Evolutionary conservation across 805 yeast species (phyloP).

Genomic region (Crinitomyces ghanaensis): DNA sequence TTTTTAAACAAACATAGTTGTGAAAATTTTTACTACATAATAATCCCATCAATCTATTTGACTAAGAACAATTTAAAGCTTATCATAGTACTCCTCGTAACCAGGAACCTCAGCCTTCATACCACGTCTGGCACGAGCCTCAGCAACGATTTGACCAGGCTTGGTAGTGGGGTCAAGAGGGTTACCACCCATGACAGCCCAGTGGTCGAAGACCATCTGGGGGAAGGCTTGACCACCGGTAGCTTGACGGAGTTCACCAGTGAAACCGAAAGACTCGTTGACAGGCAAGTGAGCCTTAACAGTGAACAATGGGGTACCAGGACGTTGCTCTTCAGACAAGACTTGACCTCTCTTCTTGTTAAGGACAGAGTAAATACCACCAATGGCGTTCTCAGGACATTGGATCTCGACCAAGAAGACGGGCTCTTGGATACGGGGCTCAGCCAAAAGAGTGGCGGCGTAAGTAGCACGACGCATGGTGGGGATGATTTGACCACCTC

Average conservation of each 20-base stretch:
- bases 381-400: slow-evolving; percentile 98
- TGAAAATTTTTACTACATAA: neutral
- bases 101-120: slow-evolving; percentile 96
- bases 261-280: slow-evolving; percentile 99
- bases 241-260: slow-evolving; percentile 98
- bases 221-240: slow-evolving; percentile 99
- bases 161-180: slow-evolving; percentile 76
- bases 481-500: slow-evolving; percentile 99
- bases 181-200: slow-evolving; percentile 87
- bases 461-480: slow-evolving; percentile 99
- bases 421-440: slow-evolving; percentile 99
- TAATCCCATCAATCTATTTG: neutral
- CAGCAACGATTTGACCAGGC: slow-evolving; percentile 54
- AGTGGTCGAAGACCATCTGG: slow-evolving; percentile 99
- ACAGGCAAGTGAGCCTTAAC: slow-evolving; percentile 99
- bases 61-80: slow-evolving; percentile 26
- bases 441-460: slow-evolving; percentile 96
- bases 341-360: slow-evolving; percentile 99
- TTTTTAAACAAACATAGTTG: neutral
- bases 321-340: slow-evolving; percentile 98
- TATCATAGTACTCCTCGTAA: slow-evolving; percentile 83
- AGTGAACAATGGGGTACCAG: slow-evolving; percentile 99
- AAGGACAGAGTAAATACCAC: slow-evolving; percentile 99
- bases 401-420: slow-evolving; percentile 98
- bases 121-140: slow-evolving; percentile 91